Evolutionary conservation across 768 basidiomycete species (phyloP).

Genomic region (Pleurotus platypus): DNA sequence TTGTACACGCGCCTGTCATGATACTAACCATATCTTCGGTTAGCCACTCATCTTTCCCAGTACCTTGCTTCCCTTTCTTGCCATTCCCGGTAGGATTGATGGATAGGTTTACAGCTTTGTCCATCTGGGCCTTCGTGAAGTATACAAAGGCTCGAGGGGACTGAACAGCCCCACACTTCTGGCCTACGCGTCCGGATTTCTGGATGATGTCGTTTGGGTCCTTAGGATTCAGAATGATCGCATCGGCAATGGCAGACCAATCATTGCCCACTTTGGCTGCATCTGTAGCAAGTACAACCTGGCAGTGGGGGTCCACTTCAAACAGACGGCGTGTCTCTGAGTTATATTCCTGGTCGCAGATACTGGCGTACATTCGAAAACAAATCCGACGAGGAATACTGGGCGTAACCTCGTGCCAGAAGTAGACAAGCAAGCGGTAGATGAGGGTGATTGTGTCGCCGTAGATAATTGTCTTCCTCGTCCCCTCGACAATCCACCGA

Average conservation of each 20-base stretch:
- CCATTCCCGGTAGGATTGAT: neutral
- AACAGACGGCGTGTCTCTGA: neutral
- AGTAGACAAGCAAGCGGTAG: conserved; percentile 17
- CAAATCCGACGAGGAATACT: neutral
- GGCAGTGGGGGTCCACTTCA: neutral
- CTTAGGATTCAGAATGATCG: neutral
- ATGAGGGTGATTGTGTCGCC: conserved; percentile 21
- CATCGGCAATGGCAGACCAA: conserved; percentile 1
- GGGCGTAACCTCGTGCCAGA: conserved; percentile 11
- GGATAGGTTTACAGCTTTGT: neutral
- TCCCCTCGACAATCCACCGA: conserved; percentile 19
- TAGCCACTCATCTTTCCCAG: conserved; percentile 1
- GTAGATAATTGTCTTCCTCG: conserved; percentile 22
- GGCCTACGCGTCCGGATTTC: neutral
- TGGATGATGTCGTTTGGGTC: neutral
- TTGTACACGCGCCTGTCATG: neutral
- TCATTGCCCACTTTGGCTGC: conserved; percentile 1
- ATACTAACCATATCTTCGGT: neutral
- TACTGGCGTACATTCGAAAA: neutral
- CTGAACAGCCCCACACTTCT: neutral
- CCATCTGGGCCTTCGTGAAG: conserved; percentile 1
- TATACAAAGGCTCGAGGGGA: neutral
- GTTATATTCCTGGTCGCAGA: neutral
- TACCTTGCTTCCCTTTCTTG: neutral
- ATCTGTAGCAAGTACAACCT: neutral